A percentile compares a stretch with the other conserved stretches of the same genome.
Conservation (phyloP, 1,284 basidiomycete genomes). For the Rhizoctonia solani region DNA sequence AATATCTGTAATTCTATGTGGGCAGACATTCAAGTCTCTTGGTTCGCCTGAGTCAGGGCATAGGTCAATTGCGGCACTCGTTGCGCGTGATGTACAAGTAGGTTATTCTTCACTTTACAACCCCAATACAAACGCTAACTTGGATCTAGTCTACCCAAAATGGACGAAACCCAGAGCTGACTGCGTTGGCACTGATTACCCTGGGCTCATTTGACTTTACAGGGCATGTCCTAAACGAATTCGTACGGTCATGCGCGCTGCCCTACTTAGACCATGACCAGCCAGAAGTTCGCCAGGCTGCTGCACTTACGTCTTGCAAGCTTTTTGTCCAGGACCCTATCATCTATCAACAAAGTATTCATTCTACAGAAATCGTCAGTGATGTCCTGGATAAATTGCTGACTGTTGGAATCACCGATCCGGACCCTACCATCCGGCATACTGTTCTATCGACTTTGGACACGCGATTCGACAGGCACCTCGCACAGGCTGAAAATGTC, state of each 20-base stretch:
- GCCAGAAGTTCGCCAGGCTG: constrained; percentile 85
- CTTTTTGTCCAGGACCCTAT: constrained; percentile 96
- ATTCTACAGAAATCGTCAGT: constrained; percentile 97
- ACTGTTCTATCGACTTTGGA: constrained; percentile 88
- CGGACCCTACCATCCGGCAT: constrained; percentile 83
- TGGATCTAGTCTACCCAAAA: constrained; percentile 29
- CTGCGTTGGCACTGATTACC: constrained; percentile 86
- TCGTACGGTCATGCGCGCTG: constrained; percentile 89
- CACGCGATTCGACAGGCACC: constrained; percentile 94
- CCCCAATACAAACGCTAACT: not conserved
- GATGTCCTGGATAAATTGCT: constrained; percentile 97
- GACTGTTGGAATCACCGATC: constrained; percentile 96
- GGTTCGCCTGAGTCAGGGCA: constrained; percentile 63
- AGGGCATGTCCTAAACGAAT: constrained; percentile 94
- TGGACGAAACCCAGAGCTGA: constrained; percentile 58
- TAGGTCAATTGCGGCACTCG: constrained; percentile 43
- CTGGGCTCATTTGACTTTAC: constrained; percentile 95
- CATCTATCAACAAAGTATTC: constrained; percentile 93
- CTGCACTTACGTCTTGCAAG: constrained; percentile 90
- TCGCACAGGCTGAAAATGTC: constrained; percentile 99
- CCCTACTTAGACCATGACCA: constrained; percentile 95
- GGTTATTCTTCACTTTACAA: constrained; percentile 39
- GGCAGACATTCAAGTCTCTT: constrained; percentile 82
- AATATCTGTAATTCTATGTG: constrained; percentile 77
- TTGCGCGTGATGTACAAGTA: constrained; percentile 39